Evolutionary conservation across 225 moss, liverwort and hornwort genomes (phyloP).

Genomic region (Bryum argenteum): DNA sequence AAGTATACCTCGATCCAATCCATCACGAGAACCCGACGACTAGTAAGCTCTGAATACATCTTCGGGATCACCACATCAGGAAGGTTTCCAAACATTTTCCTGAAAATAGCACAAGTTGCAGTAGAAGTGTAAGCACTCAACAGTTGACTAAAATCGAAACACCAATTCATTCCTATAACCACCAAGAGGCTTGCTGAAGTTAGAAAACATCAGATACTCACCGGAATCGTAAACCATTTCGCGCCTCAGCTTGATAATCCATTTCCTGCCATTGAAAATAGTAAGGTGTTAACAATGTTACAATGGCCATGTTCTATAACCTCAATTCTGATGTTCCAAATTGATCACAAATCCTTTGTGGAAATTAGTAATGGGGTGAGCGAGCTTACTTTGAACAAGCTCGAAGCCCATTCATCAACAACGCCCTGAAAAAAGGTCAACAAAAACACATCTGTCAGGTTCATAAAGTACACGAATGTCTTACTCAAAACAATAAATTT

Average conservation of each 20-base stretch:
- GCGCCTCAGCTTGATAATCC: constrained; percentile 83
- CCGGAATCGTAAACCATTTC: constrained; percentile 85
- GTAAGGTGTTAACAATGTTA: not conserved
- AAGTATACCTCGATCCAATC: constrained; percentile 84
- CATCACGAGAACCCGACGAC: constrained; percentile 82
- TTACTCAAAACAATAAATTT: not conserved
- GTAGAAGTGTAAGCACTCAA: too few relatives aligned
- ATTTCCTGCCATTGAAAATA: constrained; percentile 61
- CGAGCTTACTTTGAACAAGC: constrained; percentile 68
- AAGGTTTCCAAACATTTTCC: constrained; percentile 76
- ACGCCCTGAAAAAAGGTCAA: constrained; percentile 53
- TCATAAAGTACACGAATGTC: not conserved
- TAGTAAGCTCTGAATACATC: constrained; percentile 82
- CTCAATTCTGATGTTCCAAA: too few relatives aligned
- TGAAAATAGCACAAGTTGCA: constrained; percentile 35
- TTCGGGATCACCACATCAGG: constrained; percentile 81
- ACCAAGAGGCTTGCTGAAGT: too few relatives aligned
- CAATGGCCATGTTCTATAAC: too few relatives aligned
- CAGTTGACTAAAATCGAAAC: not conserved
- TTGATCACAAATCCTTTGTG: too few relatives aligned
- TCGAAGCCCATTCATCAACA: constrained; percentile 92
- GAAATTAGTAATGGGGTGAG: too few relatives aligned
- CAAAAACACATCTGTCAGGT: constrained; percentile 19
- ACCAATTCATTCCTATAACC: not conserved
- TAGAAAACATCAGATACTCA: constrained; percentile 12